These are phyloP conservation scores for Trichoderma erinaceum DNA, from an alignment of 495 filamentous ascomycete species.

Conservation along the genomic window DNA sequence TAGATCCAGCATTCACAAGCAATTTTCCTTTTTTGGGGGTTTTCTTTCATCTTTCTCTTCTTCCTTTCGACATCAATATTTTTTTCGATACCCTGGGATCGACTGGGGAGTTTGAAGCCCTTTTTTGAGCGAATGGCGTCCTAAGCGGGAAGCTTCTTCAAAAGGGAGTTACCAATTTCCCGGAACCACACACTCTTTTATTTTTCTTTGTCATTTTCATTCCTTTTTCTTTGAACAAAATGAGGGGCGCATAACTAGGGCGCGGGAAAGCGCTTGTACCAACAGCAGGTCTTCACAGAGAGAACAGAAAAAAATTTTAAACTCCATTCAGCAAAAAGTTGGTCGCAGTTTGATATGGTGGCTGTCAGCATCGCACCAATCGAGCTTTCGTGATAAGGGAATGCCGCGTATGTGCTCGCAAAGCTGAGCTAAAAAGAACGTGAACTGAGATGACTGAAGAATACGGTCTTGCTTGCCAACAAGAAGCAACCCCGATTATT, in stretches of 20 bases:
- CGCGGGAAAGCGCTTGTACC: neutral
- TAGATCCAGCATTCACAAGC: neutral
- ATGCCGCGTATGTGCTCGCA: neutral
- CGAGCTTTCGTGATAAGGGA: neutral
- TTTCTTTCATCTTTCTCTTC: neutral
- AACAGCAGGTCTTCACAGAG: neutral
- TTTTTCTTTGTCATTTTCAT: neutral
- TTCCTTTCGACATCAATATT: neutral
- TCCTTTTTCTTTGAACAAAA: no score
- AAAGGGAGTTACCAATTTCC: neutral
- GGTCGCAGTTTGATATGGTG: neutral
- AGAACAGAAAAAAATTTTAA: neutral
- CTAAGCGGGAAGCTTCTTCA: conserved; percentile 2
- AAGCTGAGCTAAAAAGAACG: neutral
- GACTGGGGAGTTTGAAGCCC: neutral
- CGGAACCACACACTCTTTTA: conserved; percentile 3
- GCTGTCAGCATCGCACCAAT: neutral
- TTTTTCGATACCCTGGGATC: conserved; percentile 5
- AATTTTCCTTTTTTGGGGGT: neutral
- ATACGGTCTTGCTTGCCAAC: neutral
- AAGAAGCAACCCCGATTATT: neutral
- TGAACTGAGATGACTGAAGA: neutral
- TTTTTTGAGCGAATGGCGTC: neutral
- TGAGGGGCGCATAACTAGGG: neutral
- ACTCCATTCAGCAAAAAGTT: neutral